Evolutionary conservation across 108 stramenopile species (phyloP).

Genomic region (Epithemia pelagica): DNA sequence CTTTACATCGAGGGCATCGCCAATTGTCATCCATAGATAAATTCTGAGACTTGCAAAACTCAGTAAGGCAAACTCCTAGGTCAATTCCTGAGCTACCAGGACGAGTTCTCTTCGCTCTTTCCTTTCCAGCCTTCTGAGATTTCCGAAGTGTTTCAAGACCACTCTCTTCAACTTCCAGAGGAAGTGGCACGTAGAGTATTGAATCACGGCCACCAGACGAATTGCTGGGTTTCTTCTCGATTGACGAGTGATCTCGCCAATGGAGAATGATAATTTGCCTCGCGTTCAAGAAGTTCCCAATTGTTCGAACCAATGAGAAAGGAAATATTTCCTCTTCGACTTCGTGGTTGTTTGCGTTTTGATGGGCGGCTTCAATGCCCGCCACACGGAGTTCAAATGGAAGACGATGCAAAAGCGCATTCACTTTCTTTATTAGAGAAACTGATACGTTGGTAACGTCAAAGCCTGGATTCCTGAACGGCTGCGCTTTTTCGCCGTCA

Average conservation of each 20-base stretch:
- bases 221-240: constrained; percentile 24
- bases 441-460: constrained; percentile 44
- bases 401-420: constrained; percentile 43
- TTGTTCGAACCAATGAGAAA: constrained; percentile 68
- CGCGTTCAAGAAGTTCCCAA: constrained; percentile 77
- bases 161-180: constrained; percentile 30
- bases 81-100: constrained; percentile 54
- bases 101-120: constrained; percentile 4
- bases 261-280: constrained; percentile 61
- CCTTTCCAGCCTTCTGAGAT: constrained; percentile 3
- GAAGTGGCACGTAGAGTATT: constrained; percentile 51
- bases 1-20: constrained; percentile 83
- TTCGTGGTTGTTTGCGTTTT: constrained; percentile 3
- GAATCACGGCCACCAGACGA: constrained; percentile 21
- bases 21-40: constrained; percentile 65
- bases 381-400: constrained; percentile 85
- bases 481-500: constrained; percentile 9
- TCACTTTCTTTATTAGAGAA: constrained; percentile 44
- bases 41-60: constrained; percentile 82
- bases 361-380: constrained; percentile 39
- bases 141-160: constrained; percentile 43
- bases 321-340: constrained; percentile 58
- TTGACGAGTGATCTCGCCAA: constrained; percentile 50
- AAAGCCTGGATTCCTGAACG: constrained; percentile 40
- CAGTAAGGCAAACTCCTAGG: constrained; percentile 77